Evolutionary conservation across 441 rosid species (phyloP), one percentile per base, ranked within the genome.

Genomic region (Euphorbia celastroides): DNA sequence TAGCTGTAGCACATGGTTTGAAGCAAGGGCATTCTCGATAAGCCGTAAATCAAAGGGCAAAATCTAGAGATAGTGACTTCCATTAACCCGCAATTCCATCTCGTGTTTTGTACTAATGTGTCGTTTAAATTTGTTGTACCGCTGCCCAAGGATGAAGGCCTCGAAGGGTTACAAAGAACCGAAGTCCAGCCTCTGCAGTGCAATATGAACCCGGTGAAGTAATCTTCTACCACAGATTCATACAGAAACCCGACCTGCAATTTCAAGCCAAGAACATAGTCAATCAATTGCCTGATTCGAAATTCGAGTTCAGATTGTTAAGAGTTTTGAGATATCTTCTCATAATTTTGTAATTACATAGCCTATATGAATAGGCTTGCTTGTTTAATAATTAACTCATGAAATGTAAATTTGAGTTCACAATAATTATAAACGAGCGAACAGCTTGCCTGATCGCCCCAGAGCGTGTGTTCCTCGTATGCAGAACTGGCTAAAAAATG

Each of bases 161-260:
- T 77, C 25, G 59, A 1, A 0, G 86, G 89, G 22, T 34, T 22
- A 22, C 59, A 36, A 51, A 68, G 76, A 8, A 73, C 69, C 0
- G 87, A 82, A 46, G 31, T 80, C 83, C 83, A 77, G 5, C 87
- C 80, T 56, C 60, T 67, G 56, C 81, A 67, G 41, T 80, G 85
- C 46, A 80, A 30, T 7, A 16, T 72, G 25, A 79, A 72, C 54
- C 84, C 74, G 0, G 86, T 84, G 34, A 82, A 75, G 58, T 26
- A 70, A 72, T 84, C 89, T 70, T 85, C 89, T 1, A 68, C 27
- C 13, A 82, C 70, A n/a, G 75, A 74, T 14, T 64, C 6, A 52
- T 85, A 79, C 56, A 63, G 7, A 41, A 75, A 81, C 1, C 89
- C 80, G 7, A 79, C 71, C 86, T 80, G 64, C 6, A 34, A 34